Conservation (phyloP, 306 rosid species). For the Acacia acuminata region DNA sequence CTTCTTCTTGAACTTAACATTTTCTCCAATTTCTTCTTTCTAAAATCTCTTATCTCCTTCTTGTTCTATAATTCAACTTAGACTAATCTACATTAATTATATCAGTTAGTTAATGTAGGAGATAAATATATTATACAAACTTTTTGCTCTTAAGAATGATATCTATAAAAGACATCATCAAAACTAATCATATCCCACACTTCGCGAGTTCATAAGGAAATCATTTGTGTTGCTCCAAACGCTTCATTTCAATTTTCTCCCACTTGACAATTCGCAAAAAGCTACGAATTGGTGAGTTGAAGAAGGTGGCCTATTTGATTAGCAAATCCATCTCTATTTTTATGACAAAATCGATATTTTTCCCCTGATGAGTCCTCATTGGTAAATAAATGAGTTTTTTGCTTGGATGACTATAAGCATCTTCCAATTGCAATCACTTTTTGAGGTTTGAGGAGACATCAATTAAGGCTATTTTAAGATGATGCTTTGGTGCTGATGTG, state of each 20-base stretch:
- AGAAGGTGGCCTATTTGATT: conserved; percentile 78
- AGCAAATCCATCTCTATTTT: neutral
- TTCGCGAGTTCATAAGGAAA: conserved; percentile 88
- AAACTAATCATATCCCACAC: too few relatives aligned
- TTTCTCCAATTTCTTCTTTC: too few relatives aligned
- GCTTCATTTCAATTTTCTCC: conserved; percentile 94
- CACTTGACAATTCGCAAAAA: conserved; percentile 84
- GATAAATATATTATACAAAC: too few relatives aligned
- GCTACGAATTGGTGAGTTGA: conserved; percentile 64
- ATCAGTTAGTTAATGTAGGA: too few relatives aligned
- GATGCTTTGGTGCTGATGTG: too few relatives aligned
- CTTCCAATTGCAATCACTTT: neutral
- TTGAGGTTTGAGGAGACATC: neutral
- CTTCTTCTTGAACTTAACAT: too few relatives aligned
- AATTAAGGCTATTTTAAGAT: too few relatives aligned
- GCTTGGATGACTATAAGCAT: neutral
- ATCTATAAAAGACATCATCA: too few relatives aligned
- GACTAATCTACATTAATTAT: too few relatives aligned
- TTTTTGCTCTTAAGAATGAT: too few relatives aligned
- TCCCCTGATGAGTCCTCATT: neutral
- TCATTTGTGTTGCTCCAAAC: conserved; percentile 99
- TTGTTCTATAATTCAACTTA: too few relatives aligned
- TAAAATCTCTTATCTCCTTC: too few relatives aligned
- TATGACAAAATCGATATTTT: neutral
- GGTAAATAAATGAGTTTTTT: conserved; percentile 26